phyloP scores from a whole-genome alignment of 2,329 filamentous ascomycete species.

The Aspergillus neoniger region DNA sequence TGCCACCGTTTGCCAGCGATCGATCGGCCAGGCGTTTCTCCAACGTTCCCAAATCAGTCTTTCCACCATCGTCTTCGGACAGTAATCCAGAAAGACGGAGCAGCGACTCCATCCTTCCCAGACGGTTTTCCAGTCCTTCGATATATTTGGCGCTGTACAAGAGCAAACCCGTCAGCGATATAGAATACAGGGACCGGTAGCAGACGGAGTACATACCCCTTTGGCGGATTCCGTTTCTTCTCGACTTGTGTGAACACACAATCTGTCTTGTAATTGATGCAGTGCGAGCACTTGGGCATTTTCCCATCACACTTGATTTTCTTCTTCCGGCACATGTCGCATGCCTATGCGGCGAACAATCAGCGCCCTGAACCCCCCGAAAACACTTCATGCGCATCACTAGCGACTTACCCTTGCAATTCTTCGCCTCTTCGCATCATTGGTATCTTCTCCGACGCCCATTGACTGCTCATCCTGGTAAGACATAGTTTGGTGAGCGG shows the following conservation, averaged over 20 bases:
- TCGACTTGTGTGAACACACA: slow-evolving; percentile 97
- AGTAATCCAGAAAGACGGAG: slow-evolving; percentile 83
- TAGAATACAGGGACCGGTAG: too few relatives aligned
- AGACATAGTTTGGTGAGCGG: slow-evolving; percentile 47
- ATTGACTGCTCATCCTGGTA: slow-evolving; percentile 49
- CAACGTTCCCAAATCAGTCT: slow-evolving; percentile 82
- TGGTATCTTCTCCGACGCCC: slow-evolving; percentile 55
- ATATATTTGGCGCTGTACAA: slow-evolving; percentile 85
- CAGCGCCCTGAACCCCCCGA: slow-evolving; percentile 1
- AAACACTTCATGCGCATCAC: background rate
- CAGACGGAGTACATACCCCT: slow-evolving; percentile 66
- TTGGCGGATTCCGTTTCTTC: slow-evolving; percentile 96
- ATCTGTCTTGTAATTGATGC: slow-evolving; percentile 96
- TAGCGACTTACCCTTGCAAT: slow-evolving; percentile 73
- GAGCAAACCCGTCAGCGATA: slow-evolving; percentile 18
- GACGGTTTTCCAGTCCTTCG: slow-evolving; percentile 88
- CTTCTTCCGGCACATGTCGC: slow-evolving; percentile 93
- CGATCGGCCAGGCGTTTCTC: slow-evolving; percentile 71
- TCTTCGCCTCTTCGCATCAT: slow-evolving; percentile 83
- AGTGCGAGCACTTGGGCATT: slow-evolving; percentile 91
- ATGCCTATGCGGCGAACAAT: slow-evolving; percentile 60
- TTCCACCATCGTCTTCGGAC: slow-evolving; percentile 79
- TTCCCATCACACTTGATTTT: slow-evolving; percentile 97
- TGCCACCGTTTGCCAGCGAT: slow-evolving; percentile 32
- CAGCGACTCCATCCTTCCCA: slow-evolving; percentile 94